phyloP scores from a whole-genome alignment of 2,329 filamentous ascomycete genomes.

The Neoscytalidium dimidiatum region DNA sequence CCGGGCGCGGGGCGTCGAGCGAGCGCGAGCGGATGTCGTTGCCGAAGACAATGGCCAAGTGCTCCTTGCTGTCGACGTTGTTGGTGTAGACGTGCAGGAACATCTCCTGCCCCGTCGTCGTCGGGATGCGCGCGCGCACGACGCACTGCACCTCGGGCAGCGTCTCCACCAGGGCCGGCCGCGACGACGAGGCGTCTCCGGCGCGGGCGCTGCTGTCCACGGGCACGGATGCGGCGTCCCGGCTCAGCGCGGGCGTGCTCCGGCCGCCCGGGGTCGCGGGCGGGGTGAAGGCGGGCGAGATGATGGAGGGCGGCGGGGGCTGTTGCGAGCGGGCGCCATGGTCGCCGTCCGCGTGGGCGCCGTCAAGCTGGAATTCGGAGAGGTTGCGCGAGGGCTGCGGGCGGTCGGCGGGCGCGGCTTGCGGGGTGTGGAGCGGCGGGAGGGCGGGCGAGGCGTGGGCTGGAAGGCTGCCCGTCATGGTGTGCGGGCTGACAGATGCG shows the following conservation, averaged over 20 bases:
- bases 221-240: conserved; percentile 43
- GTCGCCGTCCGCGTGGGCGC: neutral
- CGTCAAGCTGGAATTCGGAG: conserved; percentile 38
- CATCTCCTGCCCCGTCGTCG: conserved; percentile 90
- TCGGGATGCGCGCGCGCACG: conserved; percentile 92
- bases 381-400: conserved; percentile 37
- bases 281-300: conserved; percentile 51
- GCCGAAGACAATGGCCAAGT: conserved; percentile 95
- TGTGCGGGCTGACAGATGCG: neutral
- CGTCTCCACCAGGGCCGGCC: conserved; percentile 69
- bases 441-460: conserved; percentile 55
- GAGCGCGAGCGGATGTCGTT: conserved; percentile 73
- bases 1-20: conserved; percentile 69
- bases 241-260: conserved; percentile 32
- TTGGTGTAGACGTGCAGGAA: conserved; percentile 95
- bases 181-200: neutral
- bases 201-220: conserved; percentile 38
- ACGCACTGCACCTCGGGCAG: conserved; percentile 89
- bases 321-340: conserved; percentile 14
- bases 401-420: conserved; percentile 47
- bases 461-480: conserved; percentile 34
- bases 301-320: conserved; percentile 42
- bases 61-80: conserved; percentile 90
- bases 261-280: conserved; percentile 27
- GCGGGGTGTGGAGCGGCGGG: conserved; percentile 56